phyloP scores from a whole-genome alignment of 148 eudicot genomes.

The Polygonum maritimum region DNA sequence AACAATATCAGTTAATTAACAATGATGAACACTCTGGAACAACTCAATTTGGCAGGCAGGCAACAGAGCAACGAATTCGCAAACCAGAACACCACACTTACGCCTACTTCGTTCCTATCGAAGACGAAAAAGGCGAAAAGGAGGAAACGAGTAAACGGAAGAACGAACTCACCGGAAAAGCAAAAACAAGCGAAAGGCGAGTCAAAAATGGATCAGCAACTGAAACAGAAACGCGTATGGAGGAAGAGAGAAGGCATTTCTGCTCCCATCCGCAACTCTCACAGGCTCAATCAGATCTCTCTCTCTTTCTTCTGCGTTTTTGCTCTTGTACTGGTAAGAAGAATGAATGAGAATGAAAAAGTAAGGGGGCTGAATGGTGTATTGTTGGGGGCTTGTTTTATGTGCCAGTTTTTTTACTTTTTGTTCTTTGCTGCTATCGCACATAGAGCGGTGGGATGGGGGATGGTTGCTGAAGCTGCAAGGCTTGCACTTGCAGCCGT shows the following conservation, averaged over 20 bases:
- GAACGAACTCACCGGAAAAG: neutral
- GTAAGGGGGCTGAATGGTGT: neutral
- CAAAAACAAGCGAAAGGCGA: neutral
- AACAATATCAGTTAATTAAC: neutral
- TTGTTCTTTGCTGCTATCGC: too few species aligned
- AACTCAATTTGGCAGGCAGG: too few species aligned
- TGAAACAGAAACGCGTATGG: neutral
- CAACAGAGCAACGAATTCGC: neutral
- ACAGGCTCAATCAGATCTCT: neutral
- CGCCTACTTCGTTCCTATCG: neutral
- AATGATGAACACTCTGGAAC: neutral
- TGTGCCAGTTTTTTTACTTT: too few species aligned
- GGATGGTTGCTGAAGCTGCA: slow-evolving; percentile 1
- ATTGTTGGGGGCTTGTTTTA: too few species aligned
- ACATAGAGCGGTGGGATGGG: too few species aligned
- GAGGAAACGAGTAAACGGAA: neutral
- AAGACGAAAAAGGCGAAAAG: neutral
- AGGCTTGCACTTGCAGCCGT: neutral
- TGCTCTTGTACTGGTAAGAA: neutral
- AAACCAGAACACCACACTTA: neutral
- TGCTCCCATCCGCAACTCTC: neutral
- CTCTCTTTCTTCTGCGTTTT: neutral
- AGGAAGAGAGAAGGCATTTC: neutral
- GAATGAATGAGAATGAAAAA: neutral
- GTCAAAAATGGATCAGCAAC: neutral